Evolutionary conservation across 1,284 basidiomycete genomes (phyloP).

Genomic region (Ceratobasidium theobromae): DNA sequence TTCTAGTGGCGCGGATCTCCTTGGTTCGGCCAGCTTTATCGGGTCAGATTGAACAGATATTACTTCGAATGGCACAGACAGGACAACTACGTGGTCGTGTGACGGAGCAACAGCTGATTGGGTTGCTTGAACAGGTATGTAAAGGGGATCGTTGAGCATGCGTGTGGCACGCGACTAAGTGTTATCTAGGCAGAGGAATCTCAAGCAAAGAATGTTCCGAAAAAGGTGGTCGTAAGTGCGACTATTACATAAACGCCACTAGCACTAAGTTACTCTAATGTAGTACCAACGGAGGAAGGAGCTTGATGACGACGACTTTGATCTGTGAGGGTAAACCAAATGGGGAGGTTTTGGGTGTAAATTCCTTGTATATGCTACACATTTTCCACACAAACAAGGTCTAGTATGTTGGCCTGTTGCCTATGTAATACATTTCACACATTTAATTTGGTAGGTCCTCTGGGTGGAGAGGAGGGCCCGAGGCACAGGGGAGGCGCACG

Average conservation of each 20-base stretch:
- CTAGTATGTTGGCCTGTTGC: background rate
- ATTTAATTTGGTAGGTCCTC: background rate
- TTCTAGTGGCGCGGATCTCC: slow-evolving; percentile 84
- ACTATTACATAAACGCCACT: slow-evolving; percentile 4
- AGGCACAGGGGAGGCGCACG: slow-evolving; percentile 4
- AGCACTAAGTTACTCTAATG: background rate
- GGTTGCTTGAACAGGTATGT: slow-evolving; percentile 85
- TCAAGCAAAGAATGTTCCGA: slow-evolving; percentile 53
- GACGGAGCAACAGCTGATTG: slow-evolving; percentile 86
- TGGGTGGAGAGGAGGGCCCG: background rate
- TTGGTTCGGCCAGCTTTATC: slow-evolving; percentile 90
- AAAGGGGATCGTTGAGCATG: background rate
- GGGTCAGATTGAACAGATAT: slow-evolving; percentile 79
- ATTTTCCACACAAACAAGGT: background rate
- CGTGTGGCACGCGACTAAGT: background rate
- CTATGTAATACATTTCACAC: background rate
- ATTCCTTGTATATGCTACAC: background rate
- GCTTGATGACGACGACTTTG: slow-evolving; percentile 64
- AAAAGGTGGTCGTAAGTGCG: slow-evolving; percentile 65
- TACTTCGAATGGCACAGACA: slow-evolving; percentile 87
- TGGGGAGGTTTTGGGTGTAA: background rate
- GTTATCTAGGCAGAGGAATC: slow-evolving; percentile 62
- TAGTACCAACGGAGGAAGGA: slow-evolving; percentile 72
- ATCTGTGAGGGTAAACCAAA: slow-evolving; percentile 49
- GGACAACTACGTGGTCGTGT: slow-evolving; percentile 89